Evolutionary conservation across 1,139 yeast genomes (phyloP), one percentile per base, ranked within the genome.

Genomic region (Casaregolazyma lundiana): DNA sequence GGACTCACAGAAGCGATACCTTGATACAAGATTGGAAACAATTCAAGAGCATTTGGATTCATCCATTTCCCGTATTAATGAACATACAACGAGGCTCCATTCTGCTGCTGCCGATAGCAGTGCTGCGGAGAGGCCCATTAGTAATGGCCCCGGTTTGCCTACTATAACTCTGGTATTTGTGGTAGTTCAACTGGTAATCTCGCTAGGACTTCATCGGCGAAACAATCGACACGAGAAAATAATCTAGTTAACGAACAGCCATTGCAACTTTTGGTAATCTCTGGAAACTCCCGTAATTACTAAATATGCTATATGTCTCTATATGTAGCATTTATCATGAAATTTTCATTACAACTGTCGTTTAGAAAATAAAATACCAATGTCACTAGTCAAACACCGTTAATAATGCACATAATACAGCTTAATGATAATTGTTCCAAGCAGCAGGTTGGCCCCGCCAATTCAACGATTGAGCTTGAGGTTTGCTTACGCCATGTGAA

Each of bases 121-220:
- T 49, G 35, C 53, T 60, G 30, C 53, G 53, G 37, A 37, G 39
- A 34, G 46, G 55, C 6, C 56, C 60, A 15, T 42, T 37, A 24
- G 64, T 62, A 63, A 63, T 11, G 65, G 65, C 2, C 61, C 63
- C 6, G 53, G 60, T 34, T 49, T 62, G 20, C 62, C 64, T 65
- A 43, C 53, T 21, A 47, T 59, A 18, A 46, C 62, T 35, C 53
- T 53, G 6, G 35, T 61, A 18, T 49, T 62, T 29, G 49, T 64
- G 35, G 41, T 54, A n/a, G 54, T 60, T n/a, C 64, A 61, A 46
- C 61, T 59, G 19, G 54, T 56, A 19, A 43, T 60, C 19, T 47
- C 54, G 24, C 57, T 54, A 11, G 66, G 60, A 9, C 41, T 62
- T 8, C 56, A 53, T 38, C 56, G 60, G 17, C 50, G 64, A 35